phyloP scores from a whole-genome alignment of 2,329 filamentous ascomycete genomes.

The Gyromitra esculenta region DNA sequence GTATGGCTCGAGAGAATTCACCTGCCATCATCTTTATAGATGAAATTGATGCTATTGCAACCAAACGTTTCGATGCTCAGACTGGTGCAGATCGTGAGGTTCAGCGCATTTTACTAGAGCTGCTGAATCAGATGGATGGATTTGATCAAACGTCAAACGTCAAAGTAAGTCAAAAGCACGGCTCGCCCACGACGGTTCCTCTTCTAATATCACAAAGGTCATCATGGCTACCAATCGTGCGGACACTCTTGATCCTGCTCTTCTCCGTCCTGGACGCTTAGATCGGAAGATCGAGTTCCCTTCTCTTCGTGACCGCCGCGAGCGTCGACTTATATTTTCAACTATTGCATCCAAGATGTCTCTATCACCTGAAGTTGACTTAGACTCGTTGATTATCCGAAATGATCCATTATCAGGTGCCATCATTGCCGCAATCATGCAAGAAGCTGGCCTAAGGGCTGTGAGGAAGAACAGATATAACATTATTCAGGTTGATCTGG shows the following conservation, averaged over 20 bases:
- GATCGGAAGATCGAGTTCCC: constrained; percentile 99
- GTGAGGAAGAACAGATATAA: constrained; percentile 80
- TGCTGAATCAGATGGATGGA: constrained; percentile 99
- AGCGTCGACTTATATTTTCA: constrained; percentile 93
- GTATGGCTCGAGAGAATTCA: constrained; percentile 98
- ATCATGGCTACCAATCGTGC: constrained; percentile 99
- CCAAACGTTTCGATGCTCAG: constrained; percentile 98
- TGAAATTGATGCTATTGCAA: constrained; percentile 98
- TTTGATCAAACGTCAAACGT: constrained; percentile 99
- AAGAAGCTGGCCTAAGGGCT: constrained; percentile 82
- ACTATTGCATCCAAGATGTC: constrained; percentile 99
- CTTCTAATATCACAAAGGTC: constrained; percentile 61
- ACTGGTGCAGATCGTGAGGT: constrained; percentile 98
- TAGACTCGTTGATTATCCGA: constrained; percentile 94
- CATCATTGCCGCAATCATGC: constrained; percentile 98
- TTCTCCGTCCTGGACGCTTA: constrained; percentile 91
- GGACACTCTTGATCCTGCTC: constrained; percentile 92
- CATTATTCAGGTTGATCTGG: constrained; percentile 95
- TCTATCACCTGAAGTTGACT: constrained; percentile 91
- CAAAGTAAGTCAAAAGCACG: constrained; percentile 66
- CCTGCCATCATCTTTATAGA: constrained; percentile 99
- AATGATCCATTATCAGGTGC: constrained; percentile 96
- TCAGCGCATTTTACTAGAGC: constrained; percentile 94
- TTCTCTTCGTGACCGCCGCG: constrained; percentile 89
- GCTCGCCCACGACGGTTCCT: neutral